Conservation (phyloP, 495 filamentous ascomycete genomes). For the Penicillium verhagenii region DNA sequence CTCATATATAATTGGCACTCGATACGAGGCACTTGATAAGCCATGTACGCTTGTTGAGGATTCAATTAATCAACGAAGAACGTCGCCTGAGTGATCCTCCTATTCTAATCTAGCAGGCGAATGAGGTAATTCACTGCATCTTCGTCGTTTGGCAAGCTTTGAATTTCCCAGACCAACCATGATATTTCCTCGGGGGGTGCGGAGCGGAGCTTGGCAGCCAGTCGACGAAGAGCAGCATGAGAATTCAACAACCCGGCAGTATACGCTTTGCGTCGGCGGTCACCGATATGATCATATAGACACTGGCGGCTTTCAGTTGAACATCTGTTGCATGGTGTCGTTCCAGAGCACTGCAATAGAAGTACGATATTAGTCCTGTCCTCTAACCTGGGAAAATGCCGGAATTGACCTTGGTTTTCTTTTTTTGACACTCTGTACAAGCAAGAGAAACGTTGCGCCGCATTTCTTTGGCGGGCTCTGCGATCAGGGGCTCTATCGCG, state of each 20-base stretch:
- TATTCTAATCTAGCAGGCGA: too few relatives aligned
- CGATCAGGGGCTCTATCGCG: neutral
- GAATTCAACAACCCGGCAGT: constrained; percentile 12
- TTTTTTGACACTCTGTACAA: constrained; percentile 1
- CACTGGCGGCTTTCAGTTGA: constrained; percentile 3
- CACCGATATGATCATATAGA: constrained; percentile 1
- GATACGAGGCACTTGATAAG: too few relatives aligned
- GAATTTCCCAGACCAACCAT: constrained; percentile 1
- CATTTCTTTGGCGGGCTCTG: neutral
- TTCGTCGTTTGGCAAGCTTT: too few relatives aligned
- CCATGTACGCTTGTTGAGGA: too few relatives aligned
- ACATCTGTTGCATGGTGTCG: constrained; percentile 6
- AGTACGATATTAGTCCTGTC: neutral
- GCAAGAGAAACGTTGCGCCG: constrained; percentile 3
- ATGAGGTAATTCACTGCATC: too few relatives aligned
- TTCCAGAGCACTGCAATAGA: constrained; percentile 16
- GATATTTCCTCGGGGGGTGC: constrained; percentile 8
- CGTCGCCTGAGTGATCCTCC: too few relatives aligned
- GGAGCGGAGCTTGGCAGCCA: constrained; percentile 12
- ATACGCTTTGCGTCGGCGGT: constrained; percentile 12
- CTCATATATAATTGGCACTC: too few relatives aligned
- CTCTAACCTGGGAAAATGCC: neutral
- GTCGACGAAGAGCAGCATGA: constrained; percentile 7
- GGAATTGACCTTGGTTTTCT: neutral
- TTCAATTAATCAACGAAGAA: too few relatives aligned